Evolutionary conservation across 2,329 filamentous ascomycete genomes (phyloP).

Genomic region (Eurotiales sp.): DNA sequence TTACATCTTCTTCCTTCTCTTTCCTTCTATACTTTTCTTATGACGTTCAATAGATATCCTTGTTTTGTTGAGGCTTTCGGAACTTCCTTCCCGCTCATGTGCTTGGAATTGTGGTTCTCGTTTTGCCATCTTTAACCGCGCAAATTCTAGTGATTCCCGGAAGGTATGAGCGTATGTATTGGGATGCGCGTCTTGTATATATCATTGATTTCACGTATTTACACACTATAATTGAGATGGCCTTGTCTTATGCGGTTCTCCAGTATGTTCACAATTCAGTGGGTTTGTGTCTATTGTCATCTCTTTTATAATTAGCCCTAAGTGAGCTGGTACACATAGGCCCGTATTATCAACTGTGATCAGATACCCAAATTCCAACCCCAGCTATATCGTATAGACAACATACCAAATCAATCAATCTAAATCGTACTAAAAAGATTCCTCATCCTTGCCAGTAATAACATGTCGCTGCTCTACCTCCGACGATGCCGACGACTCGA

Average conservation of each 20-base stretch:
- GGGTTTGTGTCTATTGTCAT: too few relatives aligned
- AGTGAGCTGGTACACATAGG: too few relatives aligned
- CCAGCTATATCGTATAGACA: not conserved
- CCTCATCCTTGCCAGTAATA: not conserved
- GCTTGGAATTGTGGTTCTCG: not conserved
- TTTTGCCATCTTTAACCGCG: not conserved
- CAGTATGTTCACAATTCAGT: too few relatives aligned
- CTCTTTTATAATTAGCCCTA: too few relatives aligned
- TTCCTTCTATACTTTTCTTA: not conserved
- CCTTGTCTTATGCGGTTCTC: too few relatives aligned
- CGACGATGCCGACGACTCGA: not conserved
- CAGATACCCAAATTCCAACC: too few relatives aligned
- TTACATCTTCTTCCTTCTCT: not conserved
- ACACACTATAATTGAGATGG: not conserved
- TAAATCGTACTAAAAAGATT: not conserved
- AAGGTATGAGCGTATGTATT: too few relatives aligned
- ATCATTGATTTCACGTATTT: not conserved
- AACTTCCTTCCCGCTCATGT: not conserved
- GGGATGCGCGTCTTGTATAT: not conserved
- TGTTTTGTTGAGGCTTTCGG: not conserved
- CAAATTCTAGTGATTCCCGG: too few relatives aligned
- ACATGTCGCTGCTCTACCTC: not conserved
- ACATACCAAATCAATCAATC: not conserved
- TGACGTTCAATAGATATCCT: slow-evolving; percentile 8
- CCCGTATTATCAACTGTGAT: too few relatives aligned